A percentile compares a stretch with the other conserved stretches of the same genome.
phyloP scores from a whole-genome alignment of 2,329 filamentous ascomycete species.

The Aspergillus thermomutatus region DNA sequence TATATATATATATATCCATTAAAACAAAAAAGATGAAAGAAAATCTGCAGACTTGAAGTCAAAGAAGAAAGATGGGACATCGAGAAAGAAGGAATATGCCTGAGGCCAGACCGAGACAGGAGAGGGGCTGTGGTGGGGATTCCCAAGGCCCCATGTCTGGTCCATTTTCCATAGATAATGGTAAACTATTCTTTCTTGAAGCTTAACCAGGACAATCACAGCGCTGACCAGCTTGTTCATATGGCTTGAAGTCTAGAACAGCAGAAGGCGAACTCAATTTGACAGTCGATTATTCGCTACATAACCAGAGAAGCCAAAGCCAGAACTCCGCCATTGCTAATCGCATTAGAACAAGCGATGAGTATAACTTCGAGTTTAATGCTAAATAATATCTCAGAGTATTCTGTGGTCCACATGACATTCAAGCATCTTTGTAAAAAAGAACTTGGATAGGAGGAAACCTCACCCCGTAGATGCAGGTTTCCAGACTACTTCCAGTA shows the following conservation, averaged over 20 bases:
- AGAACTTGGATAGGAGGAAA: neutral
- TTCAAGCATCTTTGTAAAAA: neutral
- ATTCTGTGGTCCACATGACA: neutral
- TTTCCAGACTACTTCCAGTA: conserved; percentile 24
- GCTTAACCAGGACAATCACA: neutral
- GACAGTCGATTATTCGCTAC: neutral
- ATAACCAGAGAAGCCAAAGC: neutral
- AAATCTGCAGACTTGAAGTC: neutral
- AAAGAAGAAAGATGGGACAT: neutral
- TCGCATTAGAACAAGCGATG: neutral
- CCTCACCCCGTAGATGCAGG: neutral
- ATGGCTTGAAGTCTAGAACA: neutral
- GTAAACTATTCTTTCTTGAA: neutral
- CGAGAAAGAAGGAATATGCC: neutral
- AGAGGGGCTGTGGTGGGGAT: neutral
- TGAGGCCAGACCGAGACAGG: neutral
- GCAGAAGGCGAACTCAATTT: neutral
- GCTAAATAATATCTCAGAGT: neutral
- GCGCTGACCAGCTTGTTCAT: neutral
- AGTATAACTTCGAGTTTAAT: neutral
- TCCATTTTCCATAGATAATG: neutral
- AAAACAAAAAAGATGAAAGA: neutral
- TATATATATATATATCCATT: neutral
- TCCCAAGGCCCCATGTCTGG: neutral
- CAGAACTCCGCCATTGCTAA: neutral